Base-by-base conservation (phyloP, 345 rosid genomes). In the Eucalyptus curtisii region DNA sequence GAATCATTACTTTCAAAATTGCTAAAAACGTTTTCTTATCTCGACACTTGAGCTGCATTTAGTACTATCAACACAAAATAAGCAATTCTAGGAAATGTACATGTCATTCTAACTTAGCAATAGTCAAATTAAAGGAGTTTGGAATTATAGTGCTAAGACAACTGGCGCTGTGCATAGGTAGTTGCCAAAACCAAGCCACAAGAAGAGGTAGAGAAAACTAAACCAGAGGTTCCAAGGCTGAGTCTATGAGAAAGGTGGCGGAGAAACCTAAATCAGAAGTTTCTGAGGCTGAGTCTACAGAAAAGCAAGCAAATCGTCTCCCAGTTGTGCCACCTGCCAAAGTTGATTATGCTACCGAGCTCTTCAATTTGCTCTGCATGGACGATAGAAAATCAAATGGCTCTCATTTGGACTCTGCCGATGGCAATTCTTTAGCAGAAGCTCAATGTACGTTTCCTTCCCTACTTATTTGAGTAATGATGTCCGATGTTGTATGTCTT, bases 341-440 rank as follows among this genome's bases (percentile, higher is more conserved):
- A 91, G 92, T 95, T 71, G 97, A 95, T 89, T 95, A 96, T 88
- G 95, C 95, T 24, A 94, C 96, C 20, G 95, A 95, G 82, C 96
- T 95, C 89, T 95, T 95, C 90, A 93, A 93, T 85, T 80, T 96
- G 93, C 94, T 96, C 82, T 90, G 90, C 90, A 81, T 92, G 92
- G 95, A 94, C 30, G 91, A 92, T 91, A 89, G 93, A 9, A 89
- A 90, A 49, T 91, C 88, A 90, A 93, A 88, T 47, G 87, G 44
- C 85, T 88, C 80, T 15, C 52, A 89, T 86, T 85, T 90, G 47
- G 53, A 86, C 33, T 81, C 84, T 68, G 87, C 84, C 47, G 87
- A 52, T 88, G 64, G 84, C 27, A 76, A 76, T 76, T 22, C 44
- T 71, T 71, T 71, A 71, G 44, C 44, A 33, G 81, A 71, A 71